These are phyloP conservation scores for Malus orientalis DNA, from an alignment of 306 rosid genomes.

Conservation along the genomic window DNA sequence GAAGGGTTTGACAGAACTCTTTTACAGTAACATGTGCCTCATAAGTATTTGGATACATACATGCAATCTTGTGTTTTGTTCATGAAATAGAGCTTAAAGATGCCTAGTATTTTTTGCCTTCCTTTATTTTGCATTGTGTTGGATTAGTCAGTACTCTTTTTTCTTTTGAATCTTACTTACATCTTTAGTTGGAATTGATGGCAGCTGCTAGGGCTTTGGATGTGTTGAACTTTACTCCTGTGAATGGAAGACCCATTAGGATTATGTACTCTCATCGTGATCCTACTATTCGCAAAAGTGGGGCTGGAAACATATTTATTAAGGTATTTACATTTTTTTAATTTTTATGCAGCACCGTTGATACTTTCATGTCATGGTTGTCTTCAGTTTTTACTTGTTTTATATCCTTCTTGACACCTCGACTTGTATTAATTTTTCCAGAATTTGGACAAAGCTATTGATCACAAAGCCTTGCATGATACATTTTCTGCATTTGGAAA, in stretches of 20 bases:
- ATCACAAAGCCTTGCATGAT: slow-evolving; percentile 91
- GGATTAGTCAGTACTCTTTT: neutral
- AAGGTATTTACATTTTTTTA: slow-evolving; percentile 40
- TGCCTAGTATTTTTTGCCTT: neutral
- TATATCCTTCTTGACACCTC: slow-evolving; percentile 5
- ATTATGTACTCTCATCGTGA: slow-evolving; percentile 96
- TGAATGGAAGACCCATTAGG: slow-evolving; percentile 71
- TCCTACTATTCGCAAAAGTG: slow-evolving; percentile 91
- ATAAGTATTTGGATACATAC: neutral
- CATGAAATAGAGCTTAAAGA: neutral
- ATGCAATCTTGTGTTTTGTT: neutral
- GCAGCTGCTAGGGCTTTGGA: slow-evolving; percentile 97
- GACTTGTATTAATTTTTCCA: slow-evolving; percentile 27
- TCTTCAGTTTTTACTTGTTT: neutral
- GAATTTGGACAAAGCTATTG: slow-evolving; percentile 93
- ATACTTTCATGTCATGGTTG: neutral
- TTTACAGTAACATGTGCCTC: neutral
- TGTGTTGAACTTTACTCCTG: slow-evolving; percentile 74
- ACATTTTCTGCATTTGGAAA: slow-evolving; percentile 85
- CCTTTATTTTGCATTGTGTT: neutral
- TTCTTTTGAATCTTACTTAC: neutral
- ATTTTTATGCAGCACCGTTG: neutral
- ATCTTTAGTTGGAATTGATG: slow-evolving; percentile 2
- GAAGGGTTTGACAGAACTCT: neutral
- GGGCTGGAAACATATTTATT: slow-evolving; percentile 88